Conservation (phyloP, 805 yeast genomes). For the Starmerella etchellsii region DNA sequence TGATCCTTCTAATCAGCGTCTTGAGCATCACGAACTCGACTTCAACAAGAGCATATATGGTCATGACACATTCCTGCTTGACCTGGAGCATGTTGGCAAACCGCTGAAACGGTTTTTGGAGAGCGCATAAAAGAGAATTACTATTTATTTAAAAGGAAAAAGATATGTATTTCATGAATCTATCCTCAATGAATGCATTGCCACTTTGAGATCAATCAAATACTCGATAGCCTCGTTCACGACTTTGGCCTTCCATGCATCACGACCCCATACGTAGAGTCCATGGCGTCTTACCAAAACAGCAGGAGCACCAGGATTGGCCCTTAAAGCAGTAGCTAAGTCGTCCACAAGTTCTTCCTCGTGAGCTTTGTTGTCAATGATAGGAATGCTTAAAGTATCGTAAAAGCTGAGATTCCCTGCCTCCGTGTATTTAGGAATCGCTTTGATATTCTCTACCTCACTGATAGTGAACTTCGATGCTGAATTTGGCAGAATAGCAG, state of each 20-base stretch:
- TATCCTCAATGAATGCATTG: slow-evolving; percentile 41
- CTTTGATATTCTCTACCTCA: slow-evolving; percentile 85
- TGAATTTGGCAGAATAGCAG: slow-evolving; percentile 38
- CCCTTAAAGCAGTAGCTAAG: slow-evolving; percentile 47
- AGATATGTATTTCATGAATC: not conserved
- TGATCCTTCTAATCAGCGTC: slow-evolving; percentile 26
- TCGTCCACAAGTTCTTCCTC: slow-evolving; percentile 66
- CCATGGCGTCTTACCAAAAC: slow-evolving; percentile 89
- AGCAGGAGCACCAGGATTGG: slow-evolving; percentile 70
- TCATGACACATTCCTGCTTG: slow-evolving; percentile 79
- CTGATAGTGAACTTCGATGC: slow-evolving; percentile 43
- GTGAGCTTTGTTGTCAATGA: slow-evolving; percentile 78
- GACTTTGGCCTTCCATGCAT: slow-evolving; percentile 83
- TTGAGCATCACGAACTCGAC: slow-evolving; percentile 61
- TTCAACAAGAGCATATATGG: slow-evolving; percentile 71
- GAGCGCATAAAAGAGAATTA: not conserved
- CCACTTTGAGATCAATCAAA: slow-evolving; percentile 68
- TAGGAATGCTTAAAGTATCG: slow-evolving; percentile 73
- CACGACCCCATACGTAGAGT: slow-evolving; percentile 91
- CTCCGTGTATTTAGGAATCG: slow-evolving; percentile 57
- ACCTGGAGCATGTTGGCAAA: slow-evolving; percentile 64
- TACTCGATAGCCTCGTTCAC: slow-evolving; percentile 90
- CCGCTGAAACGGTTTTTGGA: slow-evolving; percentile 57
- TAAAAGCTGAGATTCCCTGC: slow-evolving; percentile 58
- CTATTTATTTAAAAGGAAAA: not conserved